phyloP scores from a whole-genome alignment of 495 filamentous ascomycete genomes.

The Neurospora terricola region DNA sequence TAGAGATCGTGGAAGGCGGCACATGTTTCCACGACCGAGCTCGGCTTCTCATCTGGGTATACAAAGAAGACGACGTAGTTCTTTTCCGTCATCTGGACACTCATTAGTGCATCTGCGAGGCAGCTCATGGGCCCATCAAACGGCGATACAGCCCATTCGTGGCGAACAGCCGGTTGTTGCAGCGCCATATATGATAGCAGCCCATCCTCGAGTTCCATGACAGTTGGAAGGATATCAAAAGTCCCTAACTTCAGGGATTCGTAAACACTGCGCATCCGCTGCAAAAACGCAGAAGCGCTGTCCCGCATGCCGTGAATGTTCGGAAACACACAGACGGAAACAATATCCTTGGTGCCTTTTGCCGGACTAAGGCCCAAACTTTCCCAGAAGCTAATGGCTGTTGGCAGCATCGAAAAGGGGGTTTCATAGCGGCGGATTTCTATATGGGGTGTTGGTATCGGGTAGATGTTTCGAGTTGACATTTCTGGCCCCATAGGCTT shows the following conservation, averaged over 20 bases:
- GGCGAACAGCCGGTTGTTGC: conserved; percentile 14
- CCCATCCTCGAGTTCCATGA: conserved; percentile 45
- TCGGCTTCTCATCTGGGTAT: conserved; percentile 58
- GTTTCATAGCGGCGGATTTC: conserved; percentile 68
- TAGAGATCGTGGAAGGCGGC: conserved; percentile 67
- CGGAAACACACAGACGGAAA: conserved; percentile 73
- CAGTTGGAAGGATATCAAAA: conserved; percentile 48
- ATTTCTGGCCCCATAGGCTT: conserved; percentile 29
- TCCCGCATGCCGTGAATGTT: conserved; percentile 44
- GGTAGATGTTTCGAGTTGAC: conserved; percentile 32
- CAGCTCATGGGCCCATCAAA: conserved; percentile 20
- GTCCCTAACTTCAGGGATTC: conserved; percentile 69
- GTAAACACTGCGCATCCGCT: conserved; percentile 62
- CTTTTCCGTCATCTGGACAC: conserved; percentile 23
- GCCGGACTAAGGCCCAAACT: conserved; percentile 72
- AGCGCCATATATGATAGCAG: conserved; percentile 38
- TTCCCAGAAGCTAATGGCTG: conserved; percentile 84
- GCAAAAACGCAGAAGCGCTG: conserved; percentile 58
- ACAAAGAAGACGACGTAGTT: conserved; percentile 83
- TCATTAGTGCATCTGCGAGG: conserved; percentile 26
- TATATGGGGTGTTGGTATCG: conserved; percentile 55
- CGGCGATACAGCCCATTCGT: conserved; percentile 24
- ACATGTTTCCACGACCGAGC: conserved; percentile 65
- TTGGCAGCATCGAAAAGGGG: conserved; percentile 65
- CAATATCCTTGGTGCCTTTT: conserved; percentile 68